Evolutionary conservation across 306 rosid genomes (phyloP), one percentile per base, ranked within the genome.

Genomic region (Vicia sativa): DNA sequence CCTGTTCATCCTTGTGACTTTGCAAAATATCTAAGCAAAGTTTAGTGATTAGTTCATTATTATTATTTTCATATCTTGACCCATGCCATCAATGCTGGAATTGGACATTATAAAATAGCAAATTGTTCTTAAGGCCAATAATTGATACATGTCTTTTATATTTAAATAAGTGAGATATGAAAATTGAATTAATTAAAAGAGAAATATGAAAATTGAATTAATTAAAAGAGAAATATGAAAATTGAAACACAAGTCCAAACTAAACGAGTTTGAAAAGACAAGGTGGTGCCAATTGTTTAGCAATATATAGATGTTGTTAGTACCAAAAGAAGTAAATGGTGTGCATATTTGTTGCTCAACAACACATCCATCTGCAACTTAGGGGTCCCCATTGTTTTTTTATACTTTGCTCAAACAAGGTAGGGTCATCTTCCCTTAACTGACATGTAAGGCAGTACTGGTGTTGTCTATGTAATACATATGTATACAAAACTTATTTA

Each of bases 261-360:
- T 66, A 64, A 74, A 64, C 48, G 28, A 57, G 60, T 56, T 69
- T 69, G 79, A 70, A 68, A 70, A 70, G 83, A 79, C 77, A 74
- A 69, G 55, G 79, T 70, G 80, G 44, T 65, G 74, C 77, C 66
- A 64, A 57, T 74, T 74, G 74, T 70, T 69, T 50, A 62, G 70
- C 69, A 45, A 45, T 46, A 73, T 48, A 35, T 16, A 54, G 18
- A 45, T 1, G 1, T 56, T 67, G 50, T 72, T 60, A 52, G 61
- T 42, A 70, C 65, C 69, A 74, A 74, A 67, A 62, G 65, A 63
- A 69, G 74, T 82, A 53, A 82, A 79, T 79, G 83, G 69, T 61
- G 73, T 61, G 61, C 77, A 77, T 58, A 56, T 79, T 71, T 82
- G 83, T 77, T 62, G 65, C 74, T 71, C 82, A 82, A 81, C 87